Evolutionary conservation across 257 asterid species (phyloP).

Genomic region (Coffea eugenioides): DNA sequence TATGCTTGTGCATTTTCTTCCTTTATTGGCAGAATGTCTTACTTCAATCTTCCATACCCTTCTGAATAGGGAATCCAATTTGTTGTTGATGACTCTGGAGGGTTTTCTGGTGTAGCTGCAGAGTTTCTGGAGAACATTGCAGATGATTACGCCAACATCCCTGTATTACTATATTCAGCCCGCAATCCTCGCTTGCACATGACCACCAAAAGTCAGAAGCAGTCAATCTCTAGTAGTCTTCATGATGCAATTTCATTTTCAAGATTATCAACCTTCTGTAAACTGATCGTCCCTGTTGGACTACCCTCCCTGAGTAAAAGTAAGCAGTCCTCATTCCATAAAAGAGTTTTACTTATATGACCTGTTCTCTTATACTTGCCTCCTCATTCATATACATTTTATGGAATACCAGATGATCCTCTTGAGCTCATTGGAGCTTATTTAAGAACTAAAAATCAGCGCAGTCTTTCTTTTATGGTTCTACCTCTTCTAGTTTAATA

Average conservation of each 20-base stretch:
- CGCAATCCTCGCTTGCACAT: constrained; percentile 46
- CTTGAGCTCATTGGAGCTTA: not conserved
- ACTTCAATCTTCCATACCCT: constrained; percentile 3
- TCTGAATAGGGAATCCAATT: constrained; percentile 78
- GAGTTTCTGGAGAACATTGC: constrained; percentile 82
- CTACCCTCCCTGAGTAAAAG: constrained; percentile 68
- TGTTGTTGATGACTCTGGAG: constrained; percentile 77
- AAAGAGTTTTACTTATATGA: constrained; percentile 12
- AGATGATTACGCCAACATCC: constrained; percentile 84
- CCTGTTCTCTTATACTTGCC: not conserved
- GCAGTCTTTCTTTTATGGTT: not conserved
- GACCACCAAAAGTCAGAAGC: constrained; percentile 50
- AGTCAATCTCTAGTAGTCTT: constrained; percentile 49
- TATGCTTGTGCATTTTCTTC: not conserved
- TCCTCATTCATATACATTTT: not conserved
- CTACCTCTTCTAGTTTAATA: not conserved
- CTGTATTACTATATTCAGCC: constrained; percentile 69
- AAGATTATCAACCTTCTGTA: constrained; percentile 64
- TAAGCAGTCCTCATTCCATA: constrained; percentile 37
- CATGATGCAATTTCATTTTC: constrained; percentile 88
- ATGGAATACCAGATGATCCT: not conserved
- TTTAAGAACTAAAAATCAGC: not conserved
- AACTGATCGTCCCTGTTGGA: constrained; percentile 82
- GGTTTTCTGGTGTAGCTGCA: constrained; percentile 85
- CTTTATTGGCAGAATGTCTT: not conserved